Evolutionary conservation across 2,329 filamentous ascomycete species (phyloP), one percentile per base, ranked within the genome.

Genomic region (Septoria linicola): DNA sequence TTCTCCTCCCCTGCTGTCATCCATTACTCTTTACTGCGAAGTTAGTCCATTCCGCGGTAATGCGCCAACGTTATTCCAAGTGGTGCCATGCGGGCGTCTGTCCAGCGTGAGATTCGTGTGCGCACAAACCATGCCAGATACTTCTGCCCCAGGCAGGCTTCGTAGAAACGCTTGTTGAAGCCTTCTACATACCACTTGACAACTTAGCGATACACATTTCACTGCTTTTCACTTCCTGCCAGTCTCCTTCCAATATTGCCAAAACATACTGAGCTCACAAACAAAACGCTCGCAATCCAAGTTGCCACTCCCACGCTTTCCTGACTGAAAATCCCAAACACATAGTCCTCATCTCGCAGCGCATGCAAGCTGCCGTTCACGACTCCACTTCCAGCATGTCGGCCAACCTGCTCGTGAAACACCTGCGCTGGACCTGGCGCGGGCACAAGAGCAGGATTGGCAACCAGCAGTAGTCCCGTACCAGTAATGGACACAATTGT

Each of bases 211-310:
- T 30, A 17, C n/a, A 39, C 14, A 13, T 31, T 23, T 46, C 21
- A 47, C 11, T 31, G 30, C 11, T 21, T 39, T 5, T 42, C 46
- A 35, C 31, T 42, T 3, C 46, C 46, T 10, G 35, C 39, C 58
- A 97, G 72, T 55, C 88, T 79, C 57, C 93, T 79, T 10, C 93
- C 93, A 65, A 99, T 89, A 66, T 96, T 97, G 8, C 93, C 93
- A 76, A 99, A 96, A 71, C 91, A 96, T 8, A 97, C 82, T 61
- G 89, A 90, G 65, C 89, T 95, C 72, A 93, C 96, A 68, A 96
- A 99, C 43, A 99, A 73, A 20, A 97, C 90, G 65, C 89, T 96
- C 19, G 92, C 78, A 65, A 96, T 86, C 92, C 93, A 99, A 3
- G 90, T 88, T 10, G 84, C 85, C 14, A 87, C 80, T 51, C 87